Conservation (phyloP, 177 flowering plant species). For the Vitis hybrid region DNA sequence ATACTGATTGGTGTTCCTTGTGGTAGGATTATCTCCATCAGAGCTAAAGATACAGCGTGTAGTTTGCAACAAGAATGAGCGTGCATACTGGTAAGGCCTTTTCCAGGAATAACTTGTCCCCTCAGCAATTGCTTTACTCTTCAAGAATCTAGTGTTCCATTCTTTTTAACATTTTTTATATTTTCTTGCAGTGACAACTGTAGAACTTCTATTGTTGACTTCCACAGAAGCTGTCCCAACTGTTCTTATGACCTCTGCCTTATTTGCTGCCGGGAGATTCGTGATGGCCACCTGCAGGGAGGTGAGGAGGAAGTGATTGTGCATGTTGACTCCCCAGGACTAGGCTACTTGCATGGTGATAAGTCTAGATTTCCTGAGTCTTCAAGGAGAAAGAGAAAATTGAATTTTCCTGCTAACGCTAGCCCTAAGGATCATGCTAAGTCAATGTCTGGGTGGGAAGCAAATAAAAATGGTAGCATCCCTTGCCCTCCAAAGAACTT, state of each 20-base stretch:
- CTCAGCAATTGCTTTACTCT: background rate
- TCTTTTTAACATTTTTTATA: background rate
- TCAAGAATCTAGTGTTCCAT: background rate
- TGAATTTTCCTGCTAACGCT: background rate
- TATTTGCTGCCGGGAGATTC: conserved; percentile 59
- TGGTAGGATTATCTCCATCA: conserved; percentile 29
- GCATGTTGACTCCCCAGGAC: conserved; percentile 21
- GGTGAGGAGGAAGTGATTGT: conserved; percentile 18
- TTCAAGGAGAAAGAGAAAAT: background rate
- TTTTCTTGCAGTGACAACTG: conserved; percentile 51
- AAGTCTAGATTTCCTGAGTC: background rate
- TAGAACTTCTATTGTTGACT: conserved; percentile 61
- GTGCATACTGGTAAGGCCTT: conserved; percentile 47
- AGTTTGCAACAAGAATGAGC: conserved; percentile 31
- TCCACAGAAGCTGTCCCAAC: conserved; percentile 55
- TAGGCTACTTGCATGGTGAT: conserved; percentile 32
- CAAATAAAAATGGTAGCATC: conserved; percentile 49
- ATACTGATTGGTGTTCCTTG: background rate
- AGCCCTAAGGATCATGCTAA: background rate
- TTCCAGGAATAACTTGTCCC: background rate
- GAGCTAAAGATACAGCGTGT: conserved; percentile 25
- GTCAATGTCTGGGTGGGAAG: conserved; percentile 38
- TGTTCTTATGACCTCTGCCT: conserved; percentile 73
- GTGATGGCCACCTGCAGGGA: conserved; percentile 34
- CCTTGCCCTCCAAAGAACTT: conserved; percentile 48